Evolutionary conservation across 768 basidiomycete species (phyloP).

Genomic region (Holtermanniella nyarrowii): DNA sequence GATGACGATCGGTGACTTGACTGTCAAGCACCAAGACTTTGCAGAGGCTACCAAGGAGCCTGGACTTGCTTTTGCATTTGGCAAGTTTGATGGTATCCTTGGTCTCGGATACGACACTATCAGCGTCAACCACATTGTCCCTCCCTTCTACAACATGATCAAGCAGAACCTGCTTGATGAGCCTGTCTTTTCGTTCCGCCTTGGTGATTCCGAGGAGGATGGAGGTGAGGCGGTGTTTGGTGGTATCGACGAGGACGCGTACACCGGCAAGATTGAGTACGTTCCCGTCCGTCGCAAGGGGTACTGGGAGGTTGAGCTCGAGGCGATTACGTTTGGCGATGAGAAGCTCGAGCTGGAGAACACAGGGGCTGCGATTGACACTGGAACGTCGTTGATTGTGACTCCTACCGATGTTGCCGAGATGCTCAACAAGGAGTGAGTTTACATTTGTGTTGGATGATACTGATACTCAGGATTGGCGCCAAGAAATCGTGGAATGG

Average conservation of each 20-base stretch:
- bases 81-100: conserved; percentile 86
- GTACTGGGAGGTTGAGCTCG: conserved; percentile 96
- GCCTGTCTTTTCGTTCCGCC: conserved; percentile 86
- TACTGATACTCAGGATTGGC: conserved; percentile 52
- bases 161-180: conserved; percentile 66
- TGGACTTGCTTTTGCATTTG: conserved; percentile 83
- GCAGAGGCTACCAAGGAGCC: conserved; percentile 95
- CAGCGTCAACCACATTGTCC: conserved; percentile 72
- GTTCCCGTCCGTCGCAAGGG: conserved; percentile 89
- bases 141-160: conserved; percentile 92
- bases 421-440: conserved; percentile 66
- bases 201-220: conserved; percentile 76
- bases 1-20: conserved; percentile 71
- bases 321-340: conserved; percentile 71
- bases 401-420: conserved; percentile 90
- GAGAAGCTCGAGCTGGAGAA: conserved; percentile 82
- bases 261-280: conserved; percentile 69
- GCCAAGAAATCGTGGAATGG: conserved; percentile 93
- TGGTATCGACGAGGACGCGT: conserved; percentile 68
- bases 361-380: conserved; percentile 55
- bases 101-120: conserved; percentile 83
- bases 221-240: conserved; percentile 88
- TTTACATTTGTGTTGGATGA: conserved; percentile 2
- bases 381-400: conserved; percentile 87
- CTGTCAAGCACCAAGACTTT: conserved; percentile 67